A percentile compares a stretch with the other conserved stretches of the same genome.
Conservation (phyloP, 1,139 yeast species). For the Nakaseomyces glabratus region DNA sequence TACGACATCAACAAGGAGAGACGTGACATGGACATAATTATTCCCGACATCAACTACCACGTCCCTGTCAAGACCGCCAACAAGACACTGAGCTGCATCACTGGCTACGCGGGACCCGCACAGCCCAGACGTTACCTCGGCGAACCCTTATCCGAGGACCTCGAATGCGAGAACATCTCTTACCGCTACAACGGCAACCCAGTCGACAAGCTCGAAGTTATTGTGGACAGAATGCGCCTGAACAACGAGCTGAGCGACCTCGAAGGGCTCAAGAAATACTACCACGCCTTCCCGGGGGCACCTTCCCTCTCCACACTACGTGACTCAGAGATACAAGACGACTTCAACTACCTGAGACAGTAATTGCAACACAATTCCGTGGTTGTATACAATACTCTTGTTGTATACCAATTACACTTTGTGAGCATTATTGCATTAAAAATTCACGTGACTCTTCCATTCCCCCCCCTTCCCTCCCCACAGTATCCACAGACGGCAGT, state of each 20-base stretch:
- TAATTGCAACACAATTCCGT: too few species aligned
- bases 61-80: conserved; percentile 30
- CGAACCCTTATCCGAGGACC: conserved; percentile 28
- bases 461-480: too few species aligned
- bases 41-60: conserved; percentile 37
- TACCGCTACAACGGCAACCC: conserved; percentile 30
- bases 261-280: conserved; percentile 45
- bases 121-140: conserved; percentile 25
- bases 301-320: conserved; percentile 45
- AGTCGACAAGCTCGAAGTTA: conserved; percentile 33
- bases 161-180: conserved; percentile 28
- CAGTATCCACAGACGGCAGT: too few species aligned
- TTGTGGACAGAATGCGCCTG: conserved; percentile 33
- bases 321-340: conserved; percentile 55
- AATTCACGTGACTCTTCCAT: too few species aligned
- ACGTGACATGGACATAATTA: conserved; percentile 70
- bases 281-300: conserved; percentile 53
- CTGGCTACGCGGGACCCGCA: conserved; percentile 33
- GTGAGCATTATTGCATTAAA: too few species aligned
- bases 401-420: too few species aligned
- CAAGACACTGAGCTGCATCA: conserved; percentile 30
- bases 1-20: conserved; percentile 87
- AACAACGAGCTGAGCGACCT: conserved; percentile 49
- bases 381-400: too few species aligned
- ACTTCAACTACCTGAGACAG: conserved; percentile 34